phyloP scores from a whole-genome alignment of 192 early-diverging fungal species.

The Mortierella antarctica region DNA sequence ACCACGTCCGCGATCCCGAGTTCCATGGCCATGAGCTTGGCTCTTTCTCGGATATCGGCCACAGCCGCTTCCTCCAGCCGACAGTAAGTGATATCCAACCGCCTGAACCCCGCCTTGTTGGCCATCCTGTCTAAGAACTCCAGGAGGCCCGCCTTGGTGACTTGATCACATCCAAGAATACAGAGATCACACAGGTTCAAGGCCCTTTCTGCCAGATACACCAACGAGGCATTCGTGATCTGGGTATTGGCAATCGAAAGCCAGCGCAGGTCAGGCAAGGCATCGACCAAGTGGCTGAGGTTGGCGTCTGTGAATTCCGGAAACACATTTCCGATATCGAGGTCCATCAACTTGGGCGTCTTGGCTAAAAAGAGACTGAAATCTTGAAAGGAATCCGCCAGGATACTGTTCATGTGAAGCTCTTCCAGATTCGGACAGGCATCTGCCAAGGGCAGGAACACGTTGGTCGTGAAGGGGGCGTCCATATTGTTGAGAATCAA shows the following conservation, averaged over 20 bases:
- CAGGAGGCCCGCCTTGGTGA: slow-evolving; percentile 34
- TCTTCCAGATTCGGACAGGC: slow-evolving; percentile 37
- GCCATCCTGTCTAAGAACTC: slow-evolving; percentile 38
- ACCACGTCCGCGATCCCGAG: slow-evolving; percentile 8
- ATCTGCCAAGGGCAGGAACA: slow-evolving; percentile 27
- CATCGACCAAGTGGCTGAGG: slow-evolving; percentile 33
- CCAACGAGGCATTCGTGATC: slow-evolving; percentile 36
- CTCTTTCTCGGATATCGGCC: slow-evolving; percentile 40
- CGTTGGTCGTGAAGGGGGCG: slow-evolving; percentile 29
- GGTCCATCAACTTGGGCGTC: slow-evolving; percentile 15
- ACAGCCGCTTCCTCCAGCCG: slow-evolving; percentile 30
- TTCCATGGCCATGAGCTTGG: slow-evolving; percentile 10
- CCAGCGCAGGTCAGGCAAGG: slow-evolving; percentile 30
- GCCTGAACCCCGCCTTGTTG: slow-evolving; percentile 21
- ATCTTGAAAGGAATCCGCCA: slow-evolving; percentile 48
- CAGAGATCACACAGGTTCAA: slow-evolving; percentile 30
- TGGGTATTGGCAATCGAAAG: slow-evolving; percentile 46
- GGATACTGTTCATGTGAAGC: slow-evolving; percentile 49
- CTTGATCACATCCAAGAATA: slow-evolving; percentile 49
- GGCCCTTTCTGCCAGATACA: slow-evolving; percentile 29
- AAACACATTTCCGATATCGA: slow-evolving; percentile 50
- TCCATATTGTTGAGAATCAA: slow-evolving; percentile 50
- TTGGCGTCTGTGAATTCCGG: slow-evolving; percentile 35
- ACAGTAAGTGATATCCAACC: slow-evolving; percentile 44
- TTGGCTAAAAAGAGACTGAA: slow-evolving; percentile 26